These are phyloP conservation scores for Gracilaria caudata DNA, from an alignment of 23 red algal genomes.

Conservation along the genomic window DNA sequence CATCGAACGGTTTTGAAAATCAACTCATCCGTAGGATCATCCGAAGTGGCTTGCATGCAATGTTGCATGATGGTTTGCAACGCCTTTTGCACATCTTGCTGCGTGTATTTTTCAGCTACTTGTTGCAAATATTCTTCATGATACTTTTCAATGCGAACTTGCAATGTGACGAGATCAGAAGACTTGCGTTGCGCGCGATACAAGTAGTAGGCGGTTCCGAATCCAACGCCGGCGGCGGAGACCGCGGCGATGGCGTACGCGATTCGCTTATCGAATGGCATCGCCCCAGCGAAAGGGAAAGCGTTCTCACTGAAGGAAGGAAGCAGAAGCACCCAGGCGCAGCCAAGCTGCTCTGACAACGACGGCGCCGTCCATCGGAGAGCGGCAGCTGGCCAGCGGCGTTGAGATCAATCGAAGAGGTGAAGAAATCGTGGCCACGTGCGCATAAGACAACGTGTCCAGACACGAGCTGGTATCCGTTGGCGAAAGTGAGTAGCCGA, in stretches of 20 bases:
- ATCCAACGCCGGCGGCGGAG: constrained; percentile 13
- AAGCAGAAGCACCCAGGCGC: neutral
- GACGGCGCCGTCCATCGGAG: neutral
- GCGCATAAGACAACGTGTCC: neutral
- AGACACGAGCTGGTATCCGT: neutral
- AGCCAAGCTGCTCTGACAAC: no score
- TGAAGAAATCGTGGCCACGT: neutral
- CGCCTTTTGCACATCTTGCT: neutral
- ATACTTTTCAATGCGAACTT: constrained; percentile 27
- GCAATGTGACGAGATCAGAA: neutral
- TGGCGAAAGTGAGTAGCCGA: no score
- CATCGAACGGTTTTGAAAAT: constrained; percentile 41
- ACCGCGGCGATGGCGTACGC: neutral
- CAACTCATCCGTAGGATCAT: neutral
- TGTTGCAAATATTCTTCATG: constrained; percentile 10
- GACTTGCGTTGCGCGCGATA: neutral
- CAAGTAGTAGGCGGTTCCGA: constrained; percentile 27
- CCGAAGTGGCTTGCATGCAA: constrained; percentile 8
- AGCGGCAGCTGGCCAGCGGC: no score
- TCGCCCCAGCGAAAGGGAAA: neutral
- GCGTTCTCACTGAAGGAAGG: no score
- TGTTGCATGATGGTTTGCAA: neutral
- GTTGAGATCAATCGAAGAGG: neutral
- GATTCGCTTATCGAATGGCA: constrained; percentile 16
- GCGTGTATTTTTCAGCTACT: constrained; percentile 9